Evolutionary conservation across 148 eudicot genomes (phyloP), one percentile per base, ranked within the genome.

Genomic region (Spergularia bocconei): DNA sequence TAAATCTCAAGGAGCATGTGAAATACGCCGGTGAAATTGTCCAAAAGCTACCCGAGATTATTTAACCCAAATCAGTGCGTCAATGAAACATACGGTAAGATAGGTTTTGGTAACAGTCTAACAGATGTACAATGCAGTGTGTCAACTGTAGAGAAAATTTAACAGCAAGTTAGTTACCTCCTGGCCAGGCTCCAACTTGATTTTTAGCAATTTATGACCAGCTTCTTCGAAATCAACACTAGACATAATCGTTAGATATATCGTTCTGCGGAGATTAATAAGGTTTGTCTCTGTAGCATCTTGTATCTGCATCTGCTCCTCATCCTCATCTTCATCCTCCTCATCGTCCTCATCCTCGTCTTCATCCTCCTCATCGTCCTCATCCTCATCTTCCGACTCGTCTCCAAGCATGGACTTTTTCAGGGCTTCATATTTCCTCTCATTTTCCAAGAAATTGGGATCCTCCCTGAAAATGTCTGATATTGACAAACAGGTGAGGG

Each of bases 171-270:
- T 29, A 71, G 76, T 21, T 79, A 94, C 98, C 97, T 95, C 98
- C 74, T 95, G 98, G 21, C 98, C 98, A 76, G 98, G 93, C 85
- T 95, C 98, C 55, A 95, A 87, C 78, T 92, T 95, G 71, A 95
- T 95, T 78, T 95, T 95, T 65, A 95, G 75, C 54, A 95, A 80
- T 80, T 95, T 95, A 80, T 92, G 98, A 11, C 98, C 98, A 75
- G 98, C 98, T 86, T 95, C 98, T 70, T 95, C 98, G 80, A 95
- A 95, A 79, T 92, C 97, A 73, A 95, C 98, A 82, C 98, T 92
- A 44, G 98, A 95, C 98, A 95, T 95, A 53, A 95, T 95, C 47
- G 98, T 95, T 25, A 92, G 75, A 80, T 95, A 95, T 47, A 95
- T 95, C 13, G 98, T 95, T 70, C 98, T 89, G 11, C 99, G 87